Percentiles rank a stretch among this genome's conserved stretches.
phyloP scores from a whole-genome alignment of 176 grass and related monocot species.

The Elymus sibiricus region DNA sequence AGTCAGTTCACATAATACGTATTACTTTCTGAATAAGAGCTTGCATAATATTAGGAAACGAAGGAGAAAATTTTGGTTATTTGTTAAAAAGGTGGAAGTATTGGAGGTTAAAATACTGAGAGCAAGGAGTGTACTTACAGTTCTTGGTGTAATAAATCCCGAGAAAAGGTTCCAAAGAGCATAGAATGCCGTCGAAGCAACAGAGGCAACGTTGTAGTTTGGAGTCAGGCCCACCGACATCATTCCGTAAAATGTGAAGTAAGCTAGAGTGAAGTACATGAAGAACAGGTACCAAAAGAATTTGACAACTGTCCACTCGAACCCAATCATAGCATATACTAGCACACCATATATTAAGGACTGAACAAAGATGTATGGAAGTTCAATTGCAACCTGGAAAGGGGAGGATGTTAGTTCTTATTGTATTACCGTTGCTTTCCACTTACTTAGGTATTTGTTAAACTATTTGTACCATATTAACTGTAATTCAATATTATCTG shows the following conservation, averaged over 20 bases:
- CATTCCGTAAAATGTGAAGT: slow-evolving; percentile 90
- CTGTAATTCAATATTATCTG: background rate
- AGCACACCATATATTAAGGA: slow-evolving; percentile 58
- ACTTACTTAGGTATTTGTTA: background rate
- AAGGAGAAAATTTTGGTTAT: background rate
- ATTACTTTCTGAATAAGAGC: background rate
- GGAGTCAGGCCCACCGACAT: slow-evolving; percentile 79
- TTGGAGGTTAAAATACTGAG: background rate
- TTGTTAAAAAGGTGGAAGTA: background rate
- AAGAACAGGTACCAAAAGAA: slow-evolving; percentile 91
- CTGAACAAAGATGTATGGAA: slow-evolving; percentile 77
- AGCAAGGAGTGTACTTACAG: slow-evolving; percentile 43
- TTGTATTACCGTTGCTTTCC: background rate
- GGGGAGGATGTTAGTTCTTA: background rate
- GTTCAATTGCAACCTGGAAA: slow-evolving; percentile 69
- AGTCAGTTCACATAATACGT: background rate
- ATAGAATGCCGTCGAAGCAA: slow-evolving; percentile 59
- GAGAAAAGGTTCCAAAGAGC: slow-evolving; percentile 80
- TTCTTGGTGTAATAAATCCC: slow-evolving; percentile 66
- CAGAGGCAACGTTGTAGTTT: slow-evolving; percentile 57
- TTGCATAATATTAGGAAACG: slow-evolving; percentile 9
- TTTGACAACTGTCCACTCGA: slow-evolving; percentile 77
- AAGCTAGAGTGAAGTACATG: slow-evolving; percentile 83
- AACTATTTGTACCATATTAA: background rate
- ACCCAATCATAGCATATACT: slow-evolving; percentile 77